Conservation (phyloP, 176 grass and related monocot species). For the Raddia guianensis region DNA sequence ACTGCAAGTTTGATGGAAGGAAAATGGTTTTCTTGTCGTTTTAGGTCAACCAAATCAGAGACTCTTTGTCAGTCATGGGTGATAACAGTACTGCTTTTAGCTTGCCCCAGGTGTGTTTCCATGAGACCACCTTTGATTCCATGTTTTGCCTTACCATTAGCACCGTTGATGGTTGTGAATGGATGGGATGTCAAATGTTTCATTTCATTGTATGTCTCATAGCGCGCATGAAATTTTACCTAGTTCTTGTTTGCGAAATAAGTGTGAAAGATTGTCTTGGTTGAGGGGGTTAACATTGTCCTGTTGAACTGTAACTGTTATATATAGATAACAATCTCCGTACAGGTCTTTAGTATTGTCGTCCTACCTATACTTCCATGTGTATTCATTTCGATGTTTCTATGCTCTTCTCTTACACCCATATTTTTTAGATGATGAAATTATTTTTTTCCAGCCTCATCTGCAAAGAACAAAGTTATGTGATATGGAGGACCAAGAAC, state of each 20-base stretch:
- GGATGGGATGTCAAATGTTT: background rate
- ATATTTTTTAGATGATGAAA: slow-evolving; percentile 29
- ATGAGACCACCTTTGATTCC: background rate
- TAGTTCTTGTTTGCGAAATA: background rate
- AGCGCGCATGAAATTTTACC: slow-evolving; percentile 19
- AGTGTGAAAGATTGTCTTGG: background rate
- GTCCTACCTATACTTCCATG: background rate
- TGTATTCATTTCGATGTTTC: slow-evolving; percentile 20
- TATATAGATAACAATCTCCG: slow-evolving; percentile 11
- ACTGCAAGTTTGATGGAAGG: slow-evolving; percentile 23
- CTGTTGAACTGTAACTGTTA: background rate
- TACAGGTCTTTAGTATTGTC: background rate
- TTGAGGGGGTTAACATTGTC: background rate
- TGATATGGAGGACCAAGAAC: slow-evolving; percentile 76
- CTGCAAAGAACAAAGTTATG: slow-evolving; percentile 96
- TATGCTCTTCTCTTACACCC: background rate
- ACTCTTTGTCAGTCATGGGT: slow-evolving; percentile 88
- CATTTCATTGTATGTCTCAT: background rate
- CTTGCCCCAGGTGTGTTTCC: slow-evolving; percentile 76
- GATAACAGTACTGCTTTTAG: slow-evolving; percentile 93
- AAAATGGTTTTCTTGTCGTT: slow-evolving; percentile 36
- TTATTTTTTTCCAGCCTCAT: slow-evolving; percentile 82
- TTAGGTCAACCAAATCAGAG: slow-evolving; percentile 96
- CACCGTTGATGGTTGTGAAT: slow-evolving; percentile 7
- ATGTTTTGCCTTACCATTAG: slow-evolving; percentile 5